Evolutionary conservation across 257 asterid species (phyloP), one percentile per base, ranked within the genome.

Genomic region (Salvia splendens): DNA sequence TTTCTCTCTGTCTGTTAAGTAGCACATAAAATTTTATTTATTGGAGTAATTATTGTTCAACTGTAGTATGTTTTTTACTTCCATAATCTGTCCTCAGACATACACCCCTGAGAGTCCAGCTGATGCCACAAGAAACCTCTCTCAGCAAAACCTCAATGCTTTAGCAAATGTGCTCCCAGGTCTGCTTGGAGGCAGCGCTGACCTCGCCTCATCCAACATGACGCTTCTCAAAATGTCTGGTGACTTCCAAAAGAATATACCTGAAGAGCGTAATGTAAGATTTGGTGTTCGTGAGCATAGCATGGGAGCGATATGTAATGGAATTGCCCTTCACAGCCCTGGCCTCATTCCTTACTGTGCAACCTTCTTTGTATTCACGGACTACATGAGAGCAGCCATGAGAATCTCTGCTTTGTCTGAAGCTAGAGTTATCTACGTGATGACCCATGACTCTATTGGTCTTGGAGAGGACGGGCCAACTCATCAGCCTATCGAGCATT

Each of bases 331-430:
- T 61, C 97, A 91, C 83, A 76, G 93, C 83, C 88, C 87, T 36
- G 95, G 96, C 50, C 74, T 86, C 46, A 77, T 88, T 62, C 97
- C 97, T 12, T 91, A 86, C 74, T 86, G 95, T 67, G 96, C 95
- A 33, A 91, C 97, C 52, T 91, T 87, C 84, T 84, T 91, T 47
- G 96, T 90, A 53, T 90, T 90, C 90, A 88, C 96, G 0, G 97
- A 90, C 78, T 90, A 90, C 85, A 88, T 88, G 97, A 83, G 97
- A 77, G 95, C 86, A 10, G 97, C 97, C 86, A 88, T 88, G 40
- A 78, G 97, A 41, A 75, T 91, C 75, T 88, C 97, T 3, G 97
- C 97, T 65, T 67, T 91, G 82, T 75, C 63, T 14, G 81, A 86
- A 67, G 86, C 95, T 36, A 76, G 95, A 68, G 95, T 88, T 30